Conservation (phyloP, 2,329 filamentous ascomycete genomes). For the Fusarium floridanum region DNA sequence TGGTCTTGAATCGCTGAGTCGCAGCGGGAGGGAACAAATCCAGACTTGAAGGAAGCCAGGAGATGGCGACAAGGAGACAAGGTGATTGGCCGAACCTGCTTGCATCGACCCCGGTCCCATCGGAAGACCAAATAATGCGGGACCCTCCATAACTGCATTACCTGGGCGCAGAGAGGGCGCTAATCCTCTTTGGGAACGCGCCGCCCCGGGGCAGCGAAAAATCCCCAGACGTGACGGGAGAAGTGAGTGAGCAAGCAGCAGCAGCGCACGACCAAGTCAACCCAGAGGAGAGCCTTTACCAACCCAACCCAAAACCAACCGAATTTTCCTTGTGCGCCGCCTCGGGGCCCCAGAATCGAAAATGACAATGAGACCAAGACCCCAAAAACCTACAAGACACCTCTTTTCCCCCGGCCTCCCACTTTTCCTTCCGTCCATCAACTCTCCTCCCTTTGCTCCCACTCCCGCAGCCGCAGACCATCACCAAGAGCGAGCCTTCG, state of each 20-base stretch:
- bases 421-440: conserved; percentile 42
- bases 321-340: conserved; percentile 55
- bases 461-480: conserved; percentile 38
- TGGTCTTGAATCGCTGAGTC: conserved; percentile 35
- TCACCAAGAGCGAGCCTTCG: conserved; percentile 44
- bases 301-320: conserved; percentile 46
- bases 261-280: conserved; percentile 35
- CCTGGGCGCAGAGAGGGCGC: conserved; percentile 18
- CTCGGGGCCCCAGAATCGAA: conserved; percentile 54
- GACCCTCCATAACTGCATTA: conserved; percentile 36
- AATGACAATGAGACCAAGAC: conserved; percentile 57
- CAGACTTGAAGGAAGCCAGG: conserved; percentile 21
- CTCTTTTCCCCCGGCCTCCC: conserved; percentile 46
- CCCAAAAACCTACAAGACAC: conserved; percentile 55
- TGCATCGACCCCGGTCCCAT: conserved; percentile 11
- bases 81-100: conserved; percentile 24
- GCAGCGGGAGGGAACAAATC: conserved; percentile 29
- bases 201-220: conserved; percentile 35
- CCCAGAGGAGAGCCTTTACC: conserved; percentile 48
- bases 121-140: conserved; percentile 20
- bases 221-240: conserved; percentile 37
- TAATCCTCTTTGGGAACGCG: conserved; percentile 30
- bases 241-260: conserved; percentile 36
- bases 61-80: conserved; percentile 7
- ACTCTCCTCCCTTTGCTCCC: conserved; percentile 34